Base-by-base conservation (phyloP, 2,329 filamentous ascomycete genomes). In the Colletotrichum phormii region DNA sequence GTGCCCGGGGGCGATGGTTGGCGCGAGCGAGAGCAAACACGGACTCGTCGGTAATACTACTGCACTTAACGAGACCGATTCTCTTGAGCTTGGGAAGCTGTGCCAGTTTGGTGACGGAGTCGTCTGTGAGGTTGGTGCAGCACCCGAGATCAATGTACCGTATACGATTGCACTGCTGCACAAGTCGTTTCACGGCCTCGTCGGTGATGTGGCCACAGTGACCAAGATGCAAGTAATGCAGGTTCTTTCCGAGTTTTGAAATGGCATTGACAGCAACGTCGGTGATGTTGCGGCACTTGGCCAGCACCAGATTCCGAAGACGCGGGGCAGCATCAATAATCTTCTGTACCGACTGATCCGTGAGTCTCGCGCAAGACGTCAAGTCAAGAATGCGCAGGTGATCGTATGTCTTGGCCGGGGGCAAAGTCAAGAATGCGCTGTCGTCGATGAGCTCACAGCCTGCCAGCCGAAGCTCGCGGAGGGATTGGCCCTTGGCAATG, bases 81-180 rank as follows among this genome's bases (percentile, higher is more conserved):
- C 97, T 89, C 85, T 98, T 95, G 65, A 99, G 86, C 82, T 99
- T 99, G 3, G 97, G 97, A 6, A 99, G 88, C 15, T 90, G 90
- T 5, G 97, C 95, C 49, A 99, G 87, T 75, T 94, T 92, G 74
- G 89, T 93, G 18, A 99, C 93, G 26, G 95, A 98, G 12, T 89
- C 88, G 77, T 99, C 97, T 0, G 97, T 98, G 73, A 99, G 86
- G 77, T 94, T 92, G 15, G 89, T 90, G 82, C 97, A 99, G 84
- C 97, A 98, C n/a, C 97, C 97, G 55, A 99, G 86, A 80, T 99
- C 97, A 75, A 99, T 99, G 81, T 99, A 99, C 67, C 97, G 90
- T 76, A 99, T 98, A 29, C 97, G 91, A 79, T 96, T 98, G 86
- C 97, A 99, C 65, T 87, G 87, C 76, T 93, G 92, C 51, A 98